phyloP scores from a whole-genome alignment of 1,284 basidiomycete genomes.

The Lentinus polychrous region DNA sequence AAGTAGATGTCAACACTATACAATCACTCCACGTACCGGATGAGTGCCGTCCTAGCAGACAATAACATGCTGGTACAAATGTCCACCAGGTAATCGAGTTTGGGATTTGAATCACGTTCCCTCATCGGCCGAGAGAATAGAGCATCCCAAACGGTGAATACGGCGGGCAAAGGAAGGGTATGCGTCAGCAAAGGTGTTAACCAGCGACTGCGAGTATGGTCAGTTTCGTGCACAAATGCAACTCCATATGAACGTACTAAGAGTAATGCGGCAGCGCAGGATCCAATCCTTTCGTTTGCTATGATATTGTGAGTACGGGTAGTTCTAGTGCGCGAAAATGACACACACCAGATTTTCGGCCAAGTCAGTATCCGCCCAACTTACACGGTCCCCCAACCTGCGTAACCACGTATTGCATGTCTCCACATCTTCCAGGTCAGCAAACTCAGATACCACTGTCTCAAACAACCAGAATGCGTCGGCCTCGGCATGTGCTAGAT shows the following conservation, averaged over 20 bases:
- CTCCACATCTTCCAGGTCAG: constrained; percentile 63
- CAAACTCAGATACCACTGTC: constrained; percentile 62
- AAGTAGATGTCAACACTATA: not conserved
- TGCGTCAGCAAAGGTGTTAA: constrained; percentile 67
- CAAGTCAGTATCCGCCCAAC: constrained; percentile 60
- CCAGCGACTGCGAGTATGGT: constrained; percentile 50
- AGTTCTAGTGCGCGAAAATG: not conserved
- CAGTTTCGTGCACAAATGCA: not conserved
- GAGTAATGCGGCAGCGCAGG: constrained; percentile 74
- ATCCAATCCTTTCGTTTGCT: constrained; percentile 59
- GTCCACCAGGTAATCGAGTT: constrained; percentile 60
- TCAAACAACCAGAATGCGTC: constrained; percentile 80
- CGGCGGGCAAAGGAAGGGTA: constrained; percentile 54
- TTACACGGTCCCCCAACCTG: constrained; percentile 53
- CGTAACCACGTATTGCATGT: constrained; percentile 55
- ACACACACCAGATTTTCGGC: constrained; percentile 50
- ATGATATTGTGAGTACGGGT: constrained; percentile 7
- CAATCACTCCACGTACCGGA: constrained; percentile 37
- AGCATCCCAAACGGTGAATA: constrained; percentile 64
- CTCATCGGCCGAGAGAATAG: constrained; percentile 55
- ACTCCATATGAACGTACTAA: constrained; percentile 44
- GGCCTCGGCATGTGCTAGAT: constrained; percentile 63
- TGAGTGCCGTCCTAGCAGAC: constrained; percentile 44
- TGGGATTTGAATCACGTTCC: constrained; percentile 48
- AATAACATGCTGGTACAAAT: constrained; percentile 64